A percentile compares a stretch with the other conserved stretches of the same genome.
phyloP scores from a whole-genome alignment of 345 rosid species.

The Lenwebbia sp. region DNA sequence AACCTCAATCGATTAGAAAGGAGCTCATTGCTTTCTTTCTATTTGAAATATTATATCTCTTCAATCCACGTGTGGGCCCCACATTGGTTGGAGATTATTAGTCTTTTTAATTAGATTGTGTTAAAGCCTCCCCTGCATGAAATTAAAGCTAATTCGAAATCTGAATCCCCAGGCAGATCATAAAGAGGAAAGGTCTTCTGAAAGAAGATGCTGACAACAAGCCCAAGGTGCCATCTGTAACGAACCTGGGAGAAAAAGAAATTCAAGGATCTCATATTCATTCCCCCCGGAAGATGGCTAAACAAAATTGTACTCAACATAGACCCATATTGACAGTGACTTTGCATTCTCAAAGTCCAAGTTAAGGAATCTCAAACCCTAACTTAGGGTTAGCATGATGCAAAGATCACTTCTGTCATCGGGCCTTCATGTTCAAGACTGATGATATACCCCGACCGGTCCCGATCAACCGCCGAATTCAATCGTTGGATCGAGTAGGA shows the following conservation, averaged over 20 bases:
- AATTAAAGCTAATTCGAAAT: not conserved
- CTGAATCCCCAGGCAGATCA: not conserved
- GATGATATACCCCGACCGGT: not conserved
- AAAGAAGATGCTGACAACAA: not conserved
- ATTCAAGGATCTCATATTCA: not conserved
- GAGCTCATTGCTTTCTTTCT: not conserved
- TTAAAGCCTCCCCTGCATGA: not conserved
- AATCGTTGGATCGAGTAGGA: not conserved
- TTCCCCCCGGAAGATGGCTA: not conserved
- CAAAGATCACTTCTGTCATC: not conserved
- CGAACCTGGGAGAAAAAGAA: not conserved
- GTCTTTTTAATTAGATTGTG: not conserved
- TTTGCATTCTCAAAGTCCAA: not conserved
- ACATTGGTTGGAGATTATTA: not conserved
- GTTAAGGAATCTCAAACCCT: not conserved
- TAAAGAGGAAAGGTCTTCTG: not conserved
- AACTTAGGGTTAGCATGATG: not conserved
- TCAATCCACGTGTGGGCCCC: not conserved
- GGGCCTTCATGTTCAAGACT: not conserved
- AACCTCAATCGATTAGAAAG: not conserved
- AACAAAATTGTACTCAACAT: not conserved
- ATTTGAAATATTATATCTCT: not conserved
- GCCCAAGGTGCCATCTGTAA: not conserved
- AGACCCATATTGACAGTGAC: not conserved
- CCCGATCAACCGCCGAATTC: not conserved